Conservation (phyloP, 1,139 yeast species). For the Hyphopichia wangnamkhiaoensis region DNA sequence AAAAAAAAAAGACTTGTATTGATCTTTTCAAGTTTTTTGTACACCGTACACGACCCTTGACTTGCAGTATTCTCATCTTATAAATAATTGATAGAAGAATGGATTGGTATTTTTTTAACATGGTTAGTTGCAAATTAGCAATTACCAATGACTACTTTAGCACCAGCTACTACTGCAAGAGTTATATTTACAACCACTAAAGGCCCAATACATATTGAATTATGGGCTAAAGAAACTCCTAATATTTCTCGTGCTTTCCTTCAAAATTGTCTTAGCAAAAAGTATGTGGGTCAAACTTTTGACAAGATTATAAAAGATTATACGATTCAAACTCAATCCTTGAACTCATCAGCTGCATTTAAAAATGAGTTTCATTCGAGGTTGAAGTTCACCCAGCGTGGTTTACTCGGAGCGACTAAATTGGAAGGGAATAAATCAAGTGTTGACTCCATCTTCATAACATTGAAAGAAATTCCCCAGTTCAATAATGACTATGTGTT, state of each 20-base stretch:
- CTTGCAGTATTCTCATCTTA: neutral
- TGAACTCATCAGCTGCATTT: conserved; percentile 14
- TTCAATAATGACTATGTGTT: conserved; percentile 50
- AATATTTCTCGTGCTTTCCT: conserved; percentile 49
- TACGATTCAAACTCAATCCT: conserved; percentile 29
- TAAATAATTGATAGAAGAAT: too few relatives aligned
- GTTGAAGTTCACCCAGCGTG: conserved; percentile 53
- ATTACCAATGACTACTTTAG: conserved; percentile 2
- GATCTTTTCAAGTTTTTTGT: neutral
- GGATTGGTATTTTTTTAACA: too few relatives aligned
- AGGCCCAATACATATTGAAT: conserved; percentile 60
- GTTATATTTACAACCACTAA: conserved; percentile 57
- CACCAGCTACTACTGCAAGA: conserved; percentile 53
- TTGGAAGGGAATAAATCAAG: conserved; percentile 27
- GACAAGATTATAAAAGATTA: conserved; percentile 36
- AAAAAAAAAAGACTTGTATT: neutral
- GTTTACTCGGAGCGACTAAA: conserved; percentile 55
- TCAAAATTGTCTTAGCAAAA: conserved; percentile 45
- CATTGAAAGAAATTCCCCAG: conserved; percentile 47
- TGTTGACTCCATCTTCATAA: conserved; percentile 53
- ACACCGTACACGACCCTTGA: neutral
- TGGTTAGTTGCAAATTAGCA: too few relatives aligned
- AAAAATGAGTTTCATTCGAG: conserved; percentile 57
- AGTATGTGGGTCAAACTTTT: conserved; percentile 44
- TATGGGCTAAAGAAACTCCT: conserved; percentile 77